Evolutionary conservation across 73 alveolate species (phyloP), one percentile per base, ranked within the genome.

Genomic region (Tetrahymena thermophila): DNA sequence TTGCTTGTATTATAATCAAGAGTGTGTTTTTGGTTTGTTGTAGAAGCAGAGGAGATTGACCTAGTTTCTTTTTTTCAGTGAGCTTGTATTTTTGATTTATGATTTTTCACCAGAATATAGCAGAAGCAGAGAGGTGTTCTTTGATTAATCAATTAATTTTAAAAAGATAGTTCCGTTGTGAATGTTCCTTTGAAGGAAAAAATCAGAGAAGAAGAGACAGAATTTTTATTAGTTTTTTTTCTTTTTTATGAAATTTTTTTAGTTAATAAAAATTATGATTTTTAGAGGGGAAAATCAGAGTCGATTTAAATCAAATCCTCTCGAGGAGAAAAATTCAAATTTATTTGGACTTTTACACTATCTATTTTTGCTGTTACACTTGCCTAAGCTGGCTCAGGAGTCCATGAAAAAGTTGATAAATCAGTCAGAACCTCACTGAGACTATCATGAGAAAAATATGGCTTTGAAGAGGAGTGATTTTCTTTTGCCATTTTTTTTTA

Each of bases 11-110:
- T 40, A 4, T 40, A 7, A 9, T 40, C 44, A 40, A 40, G 44
- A 10, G 83, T 16, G 23, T 1, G 28, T 21, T 28, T 28, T 71
- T 10, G 17, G n/a, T 71, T n/a, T n/a, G 85, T 56, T 56, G 89
- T 71, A 71, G 89, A 71, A 71, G 89, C 89, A 71, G 89, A 71
- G 89, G 89, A 71, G 89, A 71, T 71, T 71, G 89, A 71, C 89
- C 89, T 71, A 28, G 37, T 71, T 71, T 71, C 89, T 71, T 71
- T 50, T 50, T 71, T 71, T 71, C 89, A 71, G 89, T 71, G 89
- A 71, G 89, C 89, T 71, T 71, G 89, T 71, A 28, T 1, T 71
- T 28, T 71, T 71, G 89, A n/a, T 71, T 71, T n/a, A 8, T 9
- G 23, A 23, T 71, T 71, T n/a, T 71, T 71, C 89, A 71, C 89